These are phyloP conservation scores for Cenchrus fungigraminus DNA, from an alignment of 176 grass and related monocot genomes.

Conservation along the genomic window DNA sequence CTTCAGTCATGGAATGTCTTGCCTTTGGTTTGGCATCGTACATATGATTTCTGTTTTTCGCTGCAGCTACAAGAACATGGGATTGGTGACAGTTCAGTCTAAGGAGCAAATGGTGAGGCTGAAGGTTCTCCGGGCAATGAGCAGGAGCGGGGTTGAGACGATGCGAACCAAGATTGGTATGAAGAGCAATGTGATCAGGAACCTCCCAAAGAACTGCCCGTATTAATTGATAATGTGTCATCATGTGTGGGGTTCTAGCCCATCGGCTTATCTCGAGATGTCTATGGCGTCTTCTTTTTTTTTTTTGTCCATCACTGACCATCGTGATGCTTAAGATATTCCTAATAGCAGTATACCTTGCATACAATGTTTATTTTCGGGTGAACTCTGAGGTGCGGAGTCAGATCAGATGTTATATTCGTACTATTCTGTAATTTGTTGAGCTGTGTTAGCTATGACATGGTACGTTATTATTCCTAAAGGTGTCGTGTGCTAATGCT, in stretches of 20 bases:
- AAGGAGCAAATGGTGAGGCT: conserved; percentile 84
- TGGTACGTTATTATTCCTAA: no score
- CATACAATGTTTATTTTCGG: background rate
- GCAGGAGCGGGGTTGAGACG: conserved; percentile 59
- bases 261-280: background rate
- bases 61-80: conserved; percentile 83
- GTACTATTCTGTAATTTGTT: background rate
- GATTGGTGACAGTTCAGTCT: conserved; percentile 84
- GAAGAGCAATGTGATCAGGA: conserved; percentile 91
- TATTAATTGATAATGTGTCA: conserved; percentile 45
- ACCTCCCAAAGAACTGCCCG: conserved; percentile 91
- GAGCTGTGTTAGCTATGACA: background rate
- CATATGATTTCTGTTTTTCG: background rate
- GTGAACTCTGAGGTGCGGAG: background rate
- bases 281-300: background rate
- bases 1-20: background rate
- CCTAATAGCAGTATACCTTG: background rate
- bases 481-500: background rate
- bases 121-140: conserved; percentile 86
- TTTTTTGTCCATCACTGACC: conserved; percentile 24
- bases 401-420: no score
- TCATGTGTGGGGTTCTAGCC: background rate
- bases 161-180: conserved; percentile 90
- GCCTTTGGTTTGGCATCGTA: background rate
- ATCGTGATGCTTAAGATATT: background rate